Evolutionary conservation across 805 yeast genomes (phyloP).

Genomic region (Candida sakaeoensis): DNA sequence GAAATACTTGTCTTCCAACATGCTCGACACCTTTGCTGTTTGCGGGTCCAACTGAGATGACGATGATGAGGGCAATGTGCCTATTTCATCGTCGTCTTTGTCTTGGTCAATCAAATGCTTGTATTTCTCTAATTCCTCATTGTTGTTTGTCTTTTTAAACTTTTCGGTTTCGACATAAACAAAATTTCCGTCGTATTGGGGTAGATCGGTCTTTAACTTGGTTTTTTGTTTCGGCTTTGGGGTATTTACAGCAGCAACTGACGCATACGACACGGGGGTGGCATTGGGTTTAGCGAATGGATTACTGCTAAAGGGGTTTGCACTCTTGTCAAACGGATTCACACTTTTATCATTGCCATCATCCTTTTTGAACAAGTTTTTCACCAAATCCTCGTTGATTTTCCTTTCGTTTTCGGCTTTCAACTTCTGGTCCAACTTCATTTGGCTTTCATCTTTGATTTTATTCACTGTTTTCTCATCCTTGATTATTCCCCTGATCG

Average conservation of each 20-base stretch:
- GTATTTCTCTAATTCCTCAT: slow-evolving; percentile 48
- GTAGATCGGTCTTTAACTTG: slow-evolving; percentile 22
- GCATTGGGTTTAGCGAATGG: slow-evolving; percentile 20
- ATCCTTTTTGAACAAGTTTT: slow-evolving; percentile 32
- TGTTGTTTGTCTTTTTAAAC: slow-evolving; percentile 50
- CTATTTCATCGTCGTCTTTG: slow-evolving; percentile 26
- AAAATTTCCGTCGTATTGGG: slow-evolving; percentile 61
- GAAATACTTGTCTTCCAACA: slow-evolving; percentile 73
- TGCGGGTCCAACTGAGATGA: slow-evolving; percentile 17
- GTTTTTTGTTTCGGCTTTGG: slow-evolving; percentile 8
- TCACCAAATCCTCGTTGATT: slow-evolving; percentile 33
- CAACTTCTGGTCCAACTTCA: slow-evolving; percentile 35
- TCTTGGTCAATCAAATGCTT: slow-evolving; percentile 47
- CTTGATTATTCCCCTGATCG: slow-evolving; percentile 70
- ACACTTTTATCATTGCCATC: slow-evolving; percentile 25
- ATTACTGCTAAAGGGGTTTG: slow-evolving; percentile 22
- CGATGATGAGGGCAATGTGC: neutral
- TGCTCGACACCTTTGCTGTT: slow-evolving; percentile 21
- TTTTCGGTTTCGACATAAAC: slow-evolving; percentile 72
- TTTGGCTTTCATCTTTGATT: slow-evolving; percentile 28
- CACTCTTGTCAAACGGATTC: slow-evolving; percentile 31
- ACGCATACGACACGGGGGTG: slow-evolving; percentile 19
- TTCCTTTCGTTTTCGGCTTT: slow-evolving; percentile 35
- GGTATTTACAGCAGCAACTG: slow-evolving; percentile 16
- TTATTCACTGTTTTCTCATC: slow-evolving; percentile 48